These are phyloP conservation scores for Phytophthora macrochlamydospora DNA, from an alignment of 352 stramenopile genomes.

Conservation along the genomic window DNA sequence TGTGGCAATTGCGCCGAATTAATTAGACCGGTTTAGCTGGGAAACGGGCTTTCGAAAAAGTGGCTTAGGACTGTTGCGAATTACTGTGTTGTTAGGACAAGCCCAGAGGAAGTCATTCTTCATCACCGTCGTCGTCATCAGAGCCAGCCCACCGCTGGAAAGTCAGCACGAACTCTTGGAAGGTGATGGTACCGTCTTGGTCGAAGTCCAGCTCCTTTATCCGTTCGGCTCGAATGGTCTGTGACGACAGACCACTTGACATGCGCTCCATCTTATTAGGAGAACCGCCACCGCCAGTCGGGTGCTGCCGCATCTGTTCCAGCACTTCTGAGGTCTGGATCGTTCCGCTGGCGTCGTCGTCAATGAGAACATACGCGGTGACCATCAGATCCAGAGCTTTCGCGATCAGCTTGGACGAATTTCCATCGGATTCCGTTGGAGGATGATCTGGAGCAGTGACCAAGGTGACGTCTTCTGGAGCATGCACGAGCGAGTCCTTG, in stretches of 20 bases:
- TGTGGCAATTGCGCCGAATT: conserved; percentile 22
- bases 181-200: conserved; percentile 88
- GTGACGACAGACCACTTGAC: conserved; percentile 60
- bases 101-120: conserved; percentile 13
- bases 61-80: neutral
- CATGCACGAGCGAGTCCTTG: conserved; percentile 34
- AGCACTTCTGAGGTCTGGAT: conserved; percentile 81
- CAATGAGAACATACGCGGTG: conserved; percentile 85
- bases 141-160: conserved; percentile 88
- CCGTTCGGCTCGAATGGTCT: conserved; percentile 67
- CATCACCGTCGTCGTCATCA: conserved; percentile 40
- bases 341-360: conserved; percentile 81
- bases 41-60: too few species aligned
- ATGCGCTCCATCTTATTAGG: conserved; percentile 51
- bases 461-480: conserved; percentile 44
- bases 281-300: conserved; percentile 28
- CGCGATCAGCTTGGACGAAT: conserved; percentile 54
- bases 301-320: conserved; percentile 65
- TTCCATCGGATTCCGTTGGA: conserved; percentile 25
- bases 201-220: conserved; percentile 91
- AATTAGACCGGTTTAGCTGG: conserved; percentile 8
- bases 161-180: conserved; percentile 89
- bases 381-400: conserved; percentile 87
- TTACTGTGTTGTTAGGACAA: neutral
- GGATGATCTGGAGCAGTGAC: conserved; percentile 29